Conservation (phyloP, 495 filamentous ascomycete genomes). For the Aspergillus kassunensis region DNA sequence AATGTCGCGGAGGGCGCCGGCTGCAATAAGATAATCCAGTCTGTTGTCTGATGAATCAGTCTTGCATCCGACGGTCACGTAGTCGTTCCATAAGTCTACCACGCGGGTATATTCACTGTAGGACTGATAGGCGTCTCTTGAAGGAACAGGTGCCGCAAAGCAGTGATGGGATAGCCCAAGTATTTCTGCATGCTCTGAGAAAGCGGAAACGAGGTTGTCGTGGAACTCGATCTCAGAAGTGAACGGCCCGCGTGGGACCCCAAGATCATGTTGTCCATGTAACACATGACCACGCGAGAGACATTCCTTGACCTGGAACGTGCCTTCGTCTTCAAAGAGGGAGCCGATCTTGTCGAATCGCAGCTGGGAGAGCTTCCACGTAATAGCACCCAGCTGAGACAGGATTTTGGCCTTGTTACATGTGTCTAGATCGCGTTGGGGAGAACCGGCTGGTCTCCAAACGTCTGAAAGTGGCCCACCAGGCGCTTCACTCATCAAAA, state of each 20-base stretch:
- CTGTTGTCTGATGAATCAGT: conserved; percentile 24
- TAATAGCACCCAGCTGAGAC: conserved; percentile 19
- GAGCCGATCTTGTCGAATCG: conserved; percentile 25
- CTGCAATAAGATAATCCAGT: conserved; percentile 30
- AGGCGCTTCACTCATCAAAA: conserved; percentile 27
- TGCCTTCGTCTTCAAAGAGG: conserved; percentile 19
- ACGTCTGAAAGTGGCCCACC: conserved; percentile 19
- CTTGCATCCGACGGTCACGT: conserved; percentile 25
- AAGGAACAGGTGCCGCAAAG: conserved; percentile 22
- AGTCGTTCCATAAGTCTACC: conserved; percentile 24
- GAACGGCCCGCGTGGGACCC: conserved; percentile 20
- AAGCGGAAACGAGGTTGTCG: conserved; percentile 20
- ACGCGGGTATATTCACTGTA: conserved; percentile 11
- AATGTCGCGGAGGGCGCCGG: conserved; percentile 25
- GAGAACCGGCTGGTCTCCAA: conserved; percentile 16
- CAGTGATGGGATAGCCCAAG: conserved; percentile 21
- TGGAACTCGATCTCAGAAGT: conserved; percentile 16
- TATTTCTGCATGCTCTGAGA: conserved; percentile 17
- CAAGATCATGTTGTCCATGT: conserved; percentile 16
- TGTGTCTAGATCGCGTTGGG: conserved; percentile 10
- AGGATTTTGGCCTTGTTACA: conserved; percentile 19
- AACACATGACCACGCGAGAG: conserved; percentile 25
- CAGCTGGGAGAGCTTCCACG: conserved; percentile 23
- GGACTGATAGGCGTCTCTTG: conserved; percentile 13
- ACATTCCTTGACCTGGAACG: conserved; percentile 19